These are phyloP conservation scores for Penicillium argentinense DNA, from an alignment of 495 filamentous ascomycete genomes.

Conservation along the genomic window DNA sequence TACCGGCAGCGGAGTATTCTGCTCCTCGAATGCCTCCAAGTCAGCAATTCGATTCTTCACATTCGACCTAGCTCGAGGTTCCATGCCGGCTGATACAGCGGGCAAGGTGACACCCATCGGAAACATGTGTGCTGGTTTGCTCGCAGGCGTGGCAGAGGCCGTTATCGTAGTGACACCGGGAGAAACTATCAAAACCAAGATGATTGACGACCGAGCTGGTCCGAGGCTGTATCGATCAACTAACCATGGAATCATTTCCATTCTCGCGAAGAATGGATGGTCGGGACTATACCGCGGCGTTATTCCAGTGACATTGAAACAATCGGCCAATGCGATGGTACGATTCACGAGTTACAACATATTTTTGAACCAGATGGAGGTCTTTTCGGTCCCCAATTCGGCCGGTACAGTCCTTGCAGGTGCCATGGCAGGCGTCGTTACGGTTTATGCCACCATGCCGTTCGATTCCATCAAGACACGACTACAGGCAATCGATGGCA, in stretches of 20 bases:
- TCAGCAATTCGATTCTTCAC: conserved; percentile 22
- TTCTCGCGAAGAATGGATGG: conserved; percentile 19
- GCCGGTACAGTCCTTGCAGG: conserved; percentile 20
- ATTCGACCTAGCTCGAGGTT: conserved; percentile 16
- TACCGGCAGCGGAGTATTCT: conserved; percentile 21
- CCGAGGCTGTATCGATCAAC: conserved; percentile 16
- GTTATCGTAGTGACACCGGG: conserved; percentile 28
- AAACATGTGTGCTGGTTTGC: conserved; percentile 23
- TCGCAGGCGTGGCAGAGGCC: conserved; percentile 27
- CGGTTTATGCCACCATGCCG: conserved; percentile 54
- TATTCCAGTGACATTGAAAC: conserved; percentile 29
- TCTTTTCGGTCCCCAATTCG: not conserved
- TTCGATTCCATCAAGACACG: conserved; percentile 68
- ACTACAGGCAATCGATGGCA: conserved; percentile 50
- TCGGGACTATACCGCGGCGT: conserved; percentile 25
- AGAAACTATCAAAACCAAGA: conserved; percentile 32
- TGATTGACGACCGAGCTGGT: conserved; percentile 29
- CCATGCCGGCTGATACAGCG: conserved; percentile 10
- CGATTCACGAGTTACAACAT: conserved; percentile 31
- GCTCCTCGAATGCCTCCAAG: conserved; percentile 22
- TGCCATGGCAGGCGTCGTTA: conserved; percentile 27
- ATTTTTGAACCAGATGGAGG: conserved; percentile 17
- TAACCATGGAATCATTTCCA: conserved; percentile 14
- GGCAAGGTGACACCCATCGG: conserved; percentile 12
- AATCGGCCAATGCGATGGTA: conserved; percentile 31